phyloP scores from a whole-genome alignment of 768 basidiomycete species.

The Podaxis rugospora region DNA sequence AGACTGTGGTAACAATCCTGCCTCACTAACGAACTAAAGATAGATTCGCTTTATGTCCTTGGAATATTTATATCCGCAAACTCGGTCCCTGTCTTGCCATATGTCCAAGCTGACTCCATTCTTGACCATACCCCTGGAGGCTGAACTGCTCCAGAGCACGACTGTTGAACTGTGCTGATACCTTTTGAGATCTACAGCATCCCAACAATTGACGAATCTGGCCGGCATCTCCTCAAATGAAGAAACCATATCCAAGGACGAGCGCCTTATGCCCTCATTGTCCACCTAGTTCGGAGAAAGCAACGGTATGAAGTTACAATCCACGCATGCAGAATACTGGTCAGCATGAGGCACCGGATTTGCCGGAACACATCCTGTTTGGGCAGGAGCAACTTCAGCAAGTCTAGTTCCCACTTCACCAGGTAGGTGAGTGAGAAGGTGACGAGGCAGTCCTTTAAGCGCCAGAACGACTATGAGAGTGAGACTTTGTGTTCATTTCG shows the following conservation, averaged over 20 bases:
- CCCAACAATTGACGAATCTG: no score
- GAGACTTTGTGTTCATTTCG: no score
- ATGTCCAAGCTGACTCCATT: not conserved
- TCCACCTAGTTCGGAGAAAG: not conserved
- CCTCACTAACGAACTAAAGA: no score
- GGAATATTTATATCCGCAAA: not conserved
- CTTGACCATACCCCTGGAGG: not conserved
- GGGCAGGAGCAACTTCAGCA: not conserved
- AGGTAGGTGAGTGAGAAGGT: not conserved
- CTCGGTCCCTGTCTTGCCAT: not conserved
- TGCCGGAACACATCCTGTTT: not conserved
- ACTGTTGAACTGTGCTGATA: not conserved
- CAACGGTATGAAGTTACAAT: not conserved
- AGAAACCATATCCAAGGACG: not conserved
- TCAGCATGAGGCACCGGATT: not conserved
- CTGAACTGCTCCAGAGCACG: not conserved
- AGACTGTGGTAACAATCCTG: no score
- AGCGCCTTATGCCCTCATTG: not conserved
- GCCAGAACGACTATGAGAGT: not conserved
- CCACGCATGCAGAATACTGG: not conserved
- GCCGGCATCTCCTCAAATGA: no score
- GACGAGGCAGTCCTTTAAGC: not conserved
- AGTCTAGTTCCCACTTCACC: not conserved
- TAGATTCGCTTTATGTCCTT: no score
- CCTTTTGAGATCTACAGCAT: not conserved